Evolutionary conservation across 768 basidiomycete genomes (phyloP).

Genomic region (Tulasnella sp.): DNA sequence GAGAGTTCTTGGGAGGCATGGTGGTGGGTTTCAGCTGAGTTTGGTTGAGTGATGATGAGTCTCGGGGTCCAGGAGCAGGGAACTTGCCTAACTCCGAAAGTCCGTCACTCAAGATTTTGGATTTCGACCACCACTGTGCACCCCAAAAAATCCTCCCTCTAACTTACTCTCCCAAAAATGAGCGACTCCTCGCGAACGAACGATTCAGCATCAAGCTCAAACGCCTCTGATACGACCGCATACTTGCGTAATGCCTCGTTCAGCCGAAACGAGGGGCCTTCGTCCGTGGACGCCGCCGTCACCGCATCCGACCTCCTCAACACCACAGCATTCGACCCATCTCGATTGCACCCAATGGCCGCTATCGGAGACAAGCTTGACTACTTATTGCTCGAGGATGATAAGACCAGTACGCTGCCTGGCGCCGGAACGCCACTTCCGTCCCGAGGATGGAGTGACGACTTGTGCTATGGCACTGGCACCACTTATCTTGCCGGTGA

Average conservation of each 20-base stretch:
- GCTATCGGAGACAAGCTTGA: slow-evolving; percentile 90
- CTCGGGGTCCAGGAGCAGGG: neutral
- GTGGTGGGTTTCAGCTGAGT: slow-evolving; percentile 4
- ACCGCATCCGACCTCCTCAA: slow-evolving; percentile 81
- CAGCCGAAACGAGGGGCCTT: slow-evolving; percentile 26
- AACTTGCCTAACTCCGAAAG: slow-evolving; percentile 1
- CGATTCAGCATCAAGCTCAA: neutral
- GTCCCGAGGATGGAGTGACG: slow-evolving; percentile 97
- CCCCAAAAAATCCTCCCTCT: slow-evolving; percentile 10
- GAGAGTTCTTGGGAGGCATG: slow-evolving; percentile 12
- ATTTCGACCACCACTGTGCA: slow-evolving; percentile 11
- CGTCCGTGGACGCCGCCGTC: slow-evolving; percentile 41
- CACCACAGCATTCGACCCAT: slow-evolving; percentile 81
- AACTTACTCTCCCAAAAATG: slow-evolving; percentile 11
- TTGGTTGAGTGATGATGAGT: slow-evolving; percentile 5
- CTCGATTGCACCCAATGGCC: slow-evolving; percentile 90
- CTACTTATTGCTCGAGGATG: slow-evolving; percentile 93
- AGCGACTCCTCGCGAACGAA: slow-evolving; percentile 6
- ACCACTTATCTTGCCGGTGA: slow-evolving; percentile 96
- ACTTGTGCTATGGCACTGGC: slow-evolving; percentile 98
- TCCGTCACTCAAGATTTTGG: slow-evolving; percentile 16
- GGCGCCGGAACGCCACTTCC: slow-evolving; percentile 89
- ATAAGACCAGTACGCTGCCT: slow-evolving; percentile 86
- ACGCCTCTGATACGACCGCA: slow-evolving; percentile 12
- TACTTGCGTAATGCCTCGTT: slow-evolving; percentile 25